Evolutionary conservation across 1,139 yeast genomes (phyloP), one percentile per base, ranked within the genome.

Genomic region (Protomyces inouyei): DNA sequence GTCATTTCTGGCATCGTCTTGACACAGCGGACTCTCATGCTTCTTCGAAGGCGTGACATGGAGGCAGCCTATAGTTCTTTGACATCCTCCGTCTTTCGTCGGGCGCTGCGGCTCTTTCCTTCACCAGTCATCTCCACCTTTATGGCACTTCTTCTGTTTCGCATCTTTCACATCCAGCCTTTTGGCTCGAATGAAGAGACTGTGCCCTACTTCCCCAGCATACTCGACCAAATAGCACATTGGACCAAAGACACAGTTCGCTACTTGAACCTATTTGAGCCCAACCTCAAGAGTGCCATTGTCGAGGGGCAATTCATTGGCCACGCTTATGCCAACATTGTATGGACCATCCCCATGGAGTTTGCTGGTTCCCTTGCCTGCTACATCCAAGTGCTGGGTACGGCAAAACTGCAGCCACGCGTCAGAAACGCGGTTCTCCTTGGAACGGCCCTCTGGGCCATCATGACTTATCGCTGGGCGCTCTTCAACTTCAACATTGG

Each of bases 271-370:
- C 56, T 55, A 25, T 59, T 59, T 16, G 28, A 35, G 18, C 57
- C 63, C 12, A 38, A 32, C 18, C 48, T 43, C 25, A 43, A 43
- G 12, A 43, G 23, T 16, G 32, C 28, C 10, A 16, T 43, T 16
- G 25, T 16, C 25, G 56, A 59, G n/a, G 23, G 43, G 12, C 37
- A 51, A 51, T 59, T 59, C 52, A 16, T 32, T 28, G 40, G 36
- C 16, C 61, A 57, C 21, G 35, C 63, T 28, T 59, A 59, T 38
- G 57, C 43, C 28, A 52, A 52, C 36, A 55, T 55, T 5, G 28
- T 59, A 2, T 59, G 63, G 63, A 59, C 63, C 32, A 59, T 59
- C 21, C 63, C 63, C n/a, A 45, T 52, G 40, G 63, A 59, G 54
- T 59, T 40, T 52, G 45, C 25, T n/a, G 61, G 61, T 3, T 28